Percentiles rank a stretch among this genome's conserved stretches.
Evolutionary conservation across 139 green algal genomes (phyloP).

Genomic region (Dunaliella sp.): DNA sequence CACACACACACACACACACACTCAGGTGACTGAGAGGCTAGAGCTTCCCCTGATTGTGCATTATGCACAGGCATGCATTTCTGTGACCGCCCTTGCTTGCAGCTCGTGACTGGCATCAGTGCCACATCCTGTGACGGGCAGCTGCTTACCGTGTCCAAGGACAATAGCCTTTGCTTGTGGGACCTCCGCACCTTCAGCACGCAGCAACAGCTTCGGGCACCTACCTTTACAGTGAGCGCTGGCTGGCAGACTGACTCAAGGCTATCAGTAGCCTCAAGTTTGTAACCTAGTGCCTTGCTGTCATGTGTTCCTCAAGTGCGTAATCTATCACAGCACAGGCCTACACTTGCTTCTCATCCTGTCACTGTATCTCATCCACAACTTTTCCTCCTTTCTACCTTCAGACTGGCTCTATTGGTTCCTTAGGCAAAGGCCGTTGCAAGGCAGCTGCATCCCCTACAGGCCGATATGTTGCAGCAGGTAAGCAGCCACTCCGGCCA

Average conservation of each 20-base stretch:
- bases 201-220: slow-evolving; percentile 1
- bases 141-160: slow-evolving; percentile 35
- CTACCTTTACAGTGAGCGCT: slow-evolving; percentile 32
- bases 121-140: slow-evolving; percentile 3
- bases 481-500: too few species aligned
- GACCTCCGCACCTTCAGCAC: slow-evolving; percentile 35
- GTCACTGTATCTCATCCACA: not conserved
- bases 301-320: too few species aligned
- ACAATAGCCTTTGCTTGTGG: slow-evolving; percentile 45
- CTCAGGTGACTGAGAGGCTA: not conserved
- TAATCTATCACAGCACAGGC: too few species aligned
- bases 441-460: not conserved
- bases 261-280: too few species aligned
- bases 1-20: not conserved
- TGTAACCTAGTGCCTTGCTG: too few species aligned
- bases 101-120: not conserved
- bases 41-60: not conserved
- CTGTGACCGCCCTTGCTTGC: not conserved
- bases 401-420: not conserved
- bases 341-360: too few species aligned
- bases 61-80: not conserved
- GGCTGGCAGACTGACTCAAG: too few species aligned
- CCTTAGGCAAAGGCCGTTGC: not conserved
- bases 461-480: not conserved
- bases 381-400: not conserved